Evolutionary conservation across 768 basidiomycete genomes (phyloP).

Genomic region (Xanthoconium purpureum): DNA sequence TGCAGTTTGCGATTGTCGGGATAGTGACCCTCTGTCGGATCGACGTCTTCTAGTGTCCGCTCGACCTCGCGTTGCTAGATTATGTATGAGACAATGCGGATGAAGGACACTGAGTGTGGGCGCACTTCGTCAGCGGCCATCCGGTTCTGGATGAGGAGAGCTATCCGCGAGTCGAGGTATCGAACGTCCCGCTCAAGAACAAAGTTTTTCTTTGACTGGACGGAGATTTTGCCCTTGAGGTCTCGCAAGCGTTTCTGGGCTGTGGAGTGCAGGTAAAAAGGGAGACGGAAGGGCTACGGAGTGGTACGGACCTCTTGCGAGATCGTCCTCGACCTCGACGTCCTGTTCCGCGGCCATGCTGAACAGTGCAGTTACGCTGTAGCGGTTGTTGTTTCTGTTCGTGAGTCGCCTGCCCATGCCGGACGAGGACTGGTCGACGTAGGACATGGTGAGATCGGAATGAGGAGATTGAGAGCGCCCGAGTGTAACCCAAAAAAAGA

Average conservation of each 20-base stretch:
- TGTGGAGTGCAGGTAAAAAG: slow-evolving; percentile 29
- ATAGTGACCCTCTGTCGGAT: slow-evolving; percentile 87
- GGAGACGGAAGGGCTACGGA: background rate
- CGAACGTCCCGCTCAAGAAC: slow-evolving; percentile 98
- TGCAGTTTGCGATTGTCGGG: slow-evolving; percentile 93
- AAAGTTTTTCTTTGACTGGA: slow-evolving; percentile 99
- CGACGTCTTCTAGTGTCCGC: slow-evolving; percentile 92
- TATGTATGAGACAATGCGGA: slow-evolving; percentile 7
- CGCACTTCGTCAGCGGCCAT: slow-evolving; percentile 94
- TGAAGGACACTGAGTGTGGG: slow-evolving; percentile 2
- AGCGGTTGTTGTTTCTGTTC: slow-evolving; percentile 93
- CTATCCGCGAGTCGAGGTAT: slow-evolving; percentile 96
- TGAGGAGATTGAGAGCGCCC: background rate
- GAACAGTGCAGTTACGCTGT: slow-evolving; percentile 93
- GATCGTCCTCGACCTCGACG: slow-evolving; percentile 94
- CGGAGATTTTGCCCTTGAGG: slow-evolving; percentile 94
- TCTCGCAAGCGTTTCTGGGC: slow-evolving; percentile 97
- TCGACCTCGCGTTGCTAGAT: slow-evolving; percentile 90
- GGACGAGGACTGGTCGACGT: slow-evolving; percentile 58
- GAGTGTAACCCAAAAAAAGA: slow-evolving; percentile 2
- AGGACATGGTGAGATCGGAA: slow-evolving; percentile 46
- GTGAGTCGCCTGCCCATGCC: slow-evolving; percentile 74
- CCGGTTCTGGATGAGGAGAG: slow-evolving; percentile 94
- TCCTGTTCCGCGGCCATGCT: slow-evolving; percentile 99
- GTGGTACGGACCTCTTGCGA: slow-evolving; percentile 74